phyloP scores from a whole-genome alignment of 1,284 basidiomycete genomes.

The Pisolithus thermaeus region DNA sequence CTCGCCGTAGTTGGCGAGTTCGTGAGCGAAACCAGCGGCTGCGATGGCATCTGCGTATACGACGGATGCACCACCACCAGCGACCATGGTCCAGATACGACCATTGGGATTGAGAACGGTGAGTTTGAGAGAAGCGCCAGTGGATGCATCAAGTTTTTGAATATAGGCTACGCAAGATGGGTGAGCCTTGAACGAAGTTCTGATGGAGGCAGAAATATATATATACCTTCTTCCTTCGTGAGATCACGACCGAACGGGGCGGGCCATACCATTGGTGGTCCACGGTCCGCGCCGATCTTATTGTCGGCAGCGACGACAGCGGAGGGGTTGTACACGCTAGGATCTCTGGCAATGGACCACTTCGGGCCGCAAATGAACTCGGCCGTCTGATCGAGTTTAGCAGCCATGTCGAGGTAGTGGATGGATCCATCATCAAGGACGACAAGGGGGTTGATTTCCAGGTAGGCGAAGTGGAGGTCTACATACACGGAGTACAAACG shows the following conservation, averaged over 20 bases:
- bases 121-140: slow-evolving; percentile 96
- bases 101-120: slow-evolving; percentile 95
- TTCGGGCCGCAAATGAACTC: slow-evolving; percentile 98
- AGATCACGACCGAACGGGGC: slow-evolving; percentile 97
- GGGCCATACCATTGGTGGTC: slow-evolving; percentile 98
- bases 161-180: slow-evolving; percentile 70
- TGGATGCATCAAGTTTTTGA: slow-evolving; percentile 95
- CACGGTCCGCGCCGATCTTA: slow-evolving; percentile 80
- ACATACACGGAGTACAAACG: slow-evolving; percentile 97
- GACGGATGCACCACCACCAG: slow-evolving; percentile 82
- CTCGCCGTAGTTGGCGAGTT: slow-evolving; percentile 99
- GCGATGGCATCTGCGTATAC: slow-evolving; percentile 96
- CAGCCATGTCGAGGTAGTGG: slow-evolving; percentile 98
- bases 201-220: not conserved
- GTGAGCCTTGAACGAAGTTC: not conserved
- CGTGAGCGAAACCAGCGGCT: slow-evolving; percentile 93
- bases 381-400: slow-evolving; percentile 98
- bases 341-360: slow-evolving; percentile 96
- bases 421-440: slow-evolving; percentile 86
- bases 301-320: slow-evolving; percentile 33
- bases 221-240: slow-evolving; percentile 82
- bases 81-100: slow-evolving; percentile 99
- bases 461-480: slow-evolving; percentile 96
- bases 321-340: slow-evolving; percentile 58
- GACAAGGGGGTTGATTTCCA: slow-evolving; percentile 99